A percentile compares a stretch with the other conserved stretches of the same genome.
Conservation (phyloP, 805 yeast species). For the Candida taoyuanica region DNA sequence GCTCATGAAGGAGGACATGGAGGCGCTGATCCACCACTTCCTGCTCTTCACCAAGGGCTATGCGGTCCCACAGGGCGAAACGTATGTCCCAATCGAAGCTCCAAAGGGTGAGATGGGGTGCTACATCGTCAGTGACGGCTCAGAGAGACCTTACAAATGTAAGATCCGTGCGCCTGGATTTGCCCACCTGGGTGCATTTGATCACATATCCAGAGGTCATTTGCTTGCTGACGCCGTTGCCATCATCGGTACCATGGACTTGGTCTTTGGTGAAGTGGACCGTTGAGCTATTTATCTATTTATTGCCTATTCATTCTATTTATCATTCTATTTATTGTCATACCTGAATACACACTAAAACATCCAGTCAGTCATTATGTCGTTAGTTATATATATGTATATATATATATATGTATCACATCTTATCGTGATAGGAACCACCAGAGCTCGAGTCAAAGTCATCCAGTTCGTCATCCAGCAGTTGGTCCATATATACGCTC, state of each 20-base stretch:
- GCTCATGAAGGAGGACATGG: constrained; percentile 89
- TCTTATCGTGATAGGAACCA: constrained; percentile 16
- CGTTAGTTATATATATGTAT: too few relatives aligned
- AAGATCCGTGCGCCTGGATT: constrained; percentile 94
- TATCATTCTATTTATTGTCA: too few relatives aligned
- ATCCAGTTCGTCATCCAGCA: constrained; percentile 31
- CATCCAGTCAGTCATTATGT: too few relatives aligned
- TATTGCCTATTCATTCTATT: constrained; percentile 6
- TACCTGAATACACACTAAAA: too few relatives aligned
- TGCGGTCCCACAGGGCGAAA: constrained; percentile 86
- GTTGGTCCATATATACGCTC: constrained; percentile 42
- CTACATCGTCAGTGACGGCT: constrained; percentile 81
- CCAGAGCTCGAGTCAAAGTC: constrained; percentile 6
- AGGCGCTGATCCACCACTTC: constrained; percentile 86
- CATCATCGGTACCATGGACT: constrained; percentile 91
- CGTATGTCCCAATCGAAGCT: constrained; percentile 88
- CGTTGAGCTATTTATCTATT: constrained; percentile 40
- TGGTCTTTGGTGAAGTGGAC: constrained; percentile 92
- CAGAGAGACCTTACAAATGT: constrained; percentile 88
- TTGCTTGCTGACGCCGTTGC: constrained; percentile 91
- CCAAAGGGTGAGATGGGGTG: constrained; percentile 97
- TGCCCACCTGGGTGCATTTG: constrained; percentile 86
- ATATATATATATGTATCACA: too few relatives aligned
- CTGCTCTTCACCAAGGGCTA: constrained; percentile 83
- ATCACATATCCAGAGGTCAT: constrained; percentile 80